A percentile compares a stretch with the other conserved stretches of the same genome.
phyloP scores from a whole-genome alignment of 2,329 filamentous ascomycete genomes.

The Talaromyces atroroseus region DNA sequence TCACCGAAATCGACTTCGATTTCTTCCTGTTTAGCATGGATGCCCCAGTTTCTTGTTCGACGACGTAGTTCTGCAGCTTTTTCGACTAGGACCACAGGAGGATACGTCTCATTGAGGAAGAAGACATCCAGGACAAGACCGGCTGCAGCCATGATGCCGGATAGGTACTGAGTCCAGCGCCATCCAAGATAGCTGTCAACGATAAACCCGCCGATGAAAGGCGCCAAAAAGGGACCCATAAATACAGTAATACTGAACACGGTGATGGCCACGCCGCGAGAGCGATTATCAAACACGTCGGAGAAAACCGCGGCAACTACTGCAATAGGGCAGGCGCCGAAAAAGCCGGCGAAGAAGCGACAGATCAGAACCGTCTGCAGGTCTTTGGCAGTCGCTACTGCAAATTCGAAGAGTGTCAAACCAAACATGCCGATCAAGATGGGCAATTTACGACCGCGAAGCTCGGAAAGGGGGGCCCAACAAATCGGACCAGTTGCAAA shows the following conservation, averaged over 20 bases:
- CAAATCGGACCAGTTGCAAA: conserved; percentile 46
- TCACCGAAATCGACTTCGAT: conserved; percentile 50
- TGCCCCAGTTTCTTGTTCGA: conserved; percentile 55
- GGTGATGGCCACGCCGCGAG: conserved; percentile 43
- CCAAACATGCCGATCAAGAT: conserved; percentile 47
- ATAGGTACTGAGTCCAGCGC: conserved; percentile 53
- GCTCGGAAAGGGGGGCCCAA: conserved; percentile 51
- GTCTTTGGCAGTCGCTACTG: conserved; percentile 46
- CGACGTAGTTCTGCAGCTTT: conserved; percentile 53
- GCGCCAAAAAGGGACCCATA: conserved; percentile 48
- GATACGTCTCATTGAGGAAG: conserved; percentile 55
- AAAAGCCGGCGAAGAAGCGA: conserved; percentile 50
- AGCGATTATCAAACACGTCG: conserved; percentile 50
- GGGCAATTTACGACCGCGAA: conserved; percentile 46
- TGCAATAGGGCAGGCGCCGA: conserved; percentile 50
- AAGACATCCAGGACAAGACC: conserved; percentile 46
- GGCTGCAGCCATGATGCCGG: conserved; percentile 52
- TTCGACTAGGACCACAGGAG: conserved; percentile 52
- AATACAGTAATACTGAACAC: conserved; percentile 51
- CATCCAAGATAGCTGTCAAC: conserved; percentile 47
- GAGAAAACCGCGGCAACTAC: conserved; percentile 53
- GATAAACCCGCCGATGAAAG: conserved; percentile 53
- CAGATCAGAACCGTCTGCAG: conserved; percentile 50
- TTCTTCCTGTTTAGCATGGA: conserved; percentile 55
- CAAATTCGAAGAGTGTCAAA: conserved; percentile 48